Evolutionary conservation across 768 basidiomycete species (phyloP).

Genomic region (Tricholoma terreum): DNA sequence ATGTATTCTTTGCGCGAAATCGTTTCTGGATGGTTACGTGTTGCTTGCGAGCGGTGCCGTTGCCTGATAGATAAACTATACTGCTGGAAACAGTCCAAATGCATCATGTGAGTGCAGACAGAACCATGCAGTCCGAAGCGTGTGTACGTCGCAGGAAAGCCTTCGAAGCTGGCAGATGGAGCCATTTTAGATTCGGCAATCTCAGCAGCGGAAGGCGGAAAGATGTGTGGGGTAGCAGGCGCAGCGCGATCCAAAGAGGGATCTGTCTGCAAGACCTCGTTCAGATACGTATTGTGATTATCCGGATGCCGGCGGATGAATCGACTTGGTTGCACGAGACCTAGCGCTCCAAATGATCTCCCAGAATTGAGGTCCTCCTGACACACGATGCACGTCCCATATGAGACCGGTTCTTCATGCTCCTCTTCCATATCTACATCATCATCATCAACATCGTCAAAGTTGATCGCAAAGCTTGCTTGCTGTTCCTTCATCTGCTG

Average conservation of each 20-base stretch:
- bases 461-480: slow-evolving; percentile 77
- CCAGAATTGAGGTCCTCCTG: slow-evolving; percentile 84
- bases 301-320: slow-evolving; percentile 78
- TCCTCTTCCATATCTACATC: slow-evolving; percentile 62
- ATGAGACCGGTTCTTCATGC: slow-evolving; percentile 49
- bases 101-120: slow-evolving; percentile 97
- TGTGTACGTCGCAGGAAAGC: slow-evolving; percentile 66
- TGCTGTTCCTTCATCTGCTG: slow-evolving; percentile 94
- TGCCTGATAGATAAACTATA: slow-evolving; percentile 86
- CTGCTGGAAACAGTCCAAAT: slow-evolving; percentile 88
- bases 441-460: slow-evolving; percentile 68
- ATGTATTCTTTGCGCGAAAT: slow-evolving; percentile 94
- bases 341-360: slow-evolving; percentile 81
- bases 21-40: slow-evolving; percentile 91
- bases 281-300: slow-evolving; percentile 57
- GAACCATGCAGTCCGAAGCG: slow-evolving; percentile 86
- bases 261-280: slow-evolving; percentile 66
- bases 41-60: slow-evolving; percentile 84
- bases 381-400: slow-evolving; percentile 97
- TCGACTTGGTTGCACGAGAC: slow-evolving; percentile 84
- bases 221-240: slow-evolving; percentile 28
- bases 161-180: slow-evolving; percentile 59
- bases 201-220: slow-evolving; percentile 53
- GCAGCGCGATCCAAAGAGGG: slow-evolving; percentile 61
- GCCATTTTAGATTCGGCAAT: slow-evolving; percentile 42